Evolutionary conservation across 2,329 filamentous ascomycete genomes (phyloP), one percentile per base, ranked within the genome.

Genomic region (Penicillium sp.): DNA sequence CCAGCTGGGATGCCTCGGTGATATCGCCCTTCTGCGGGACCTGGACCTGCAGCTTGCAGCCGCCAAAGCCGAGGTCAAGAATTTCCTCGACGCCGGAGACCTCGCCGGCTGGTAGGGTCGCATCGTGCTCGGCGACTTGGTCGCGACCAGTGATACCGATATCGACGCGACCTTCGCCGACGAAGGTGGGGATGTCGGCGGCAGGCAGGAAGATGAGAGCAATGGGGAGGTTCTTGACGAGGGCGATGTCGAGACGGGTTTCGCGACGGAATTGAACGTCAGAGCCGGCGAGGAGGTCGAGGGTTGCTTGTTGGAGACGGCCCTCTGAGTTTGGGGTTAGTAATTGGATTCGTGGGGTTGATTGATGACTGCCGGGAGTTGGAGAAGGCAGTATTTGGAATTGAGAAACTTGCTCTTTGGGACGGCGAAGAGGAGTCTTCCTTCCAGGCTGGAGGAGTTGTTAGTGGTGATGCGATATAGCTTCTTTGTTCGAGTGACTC

Each of bases 261-360:
- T 97, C 92, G 70, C 94, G 88, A 73, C 90, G 88, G 80, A 99
- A 99, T 75, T 99, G 92, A 67, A 99, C 93, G 75, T 99, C 94
- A 67, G 90, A 91, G 62, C 94, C 94, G 70, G 92, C 84, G 51
- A 99, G 89, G 48, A 99, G 87, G 73, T 97, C 92, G 47, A 99
- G 85, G 51, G 90, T 87, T 54, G 91, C 86, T 77, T 91, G 85
- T 76, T 97, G 90, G 51, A 99, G 87, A 52, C 94, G 90, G 61
- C 94, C 94, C 88, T 99, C 92, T 96, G 69, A 4, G n/a, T n/a
- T 28, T n/a, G 2, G 21, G 10, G 48, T 46, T 33, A 44, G 43
- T 50, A 21, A 29, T 44, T 40, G 45, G 33, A 37, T 48, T 39
- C 46, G 33, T 44, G 54, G 39, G 51, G n/a, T 49, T 33, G 39